Conservation (phyloP, 192 early-diverging fungal genomes). For the Helicostylum pulchrum region DNA sequence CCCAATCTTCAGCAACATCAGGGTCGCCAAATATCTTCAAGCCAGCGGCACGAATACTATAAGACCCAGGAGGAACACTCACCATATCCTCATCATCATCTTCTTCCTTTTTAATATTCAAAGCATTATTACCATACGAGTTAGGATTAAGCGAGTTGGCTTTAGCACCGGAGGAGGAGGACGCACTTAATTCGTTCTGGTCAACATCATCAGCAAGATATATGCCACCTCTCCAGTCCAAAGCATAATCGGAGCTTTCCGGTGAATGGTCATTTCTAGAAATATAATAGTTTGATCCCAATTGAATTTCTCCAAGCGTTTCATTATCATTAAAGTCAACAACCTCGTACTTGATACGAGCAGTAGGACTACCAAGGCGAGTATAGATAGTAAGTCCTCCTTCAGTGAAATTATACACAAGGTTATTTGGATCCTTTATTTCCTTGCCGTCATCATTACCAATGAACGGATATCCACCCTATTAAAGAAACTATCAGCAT, state of each 20-base stretch:
- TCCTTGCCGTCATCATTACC: background rate
- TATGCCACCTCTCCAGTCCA: slow-evolving; percentile 2
- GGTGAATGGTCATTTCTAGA: slow-evolving; percentile 20
- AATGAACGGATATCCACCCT: slow-evolving; percentile 31
- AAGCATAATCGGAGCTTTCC: slow-evolving; percentile 1
- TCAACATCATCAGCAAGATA: background rate
- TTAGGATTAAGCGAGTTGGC: too few species aligned
- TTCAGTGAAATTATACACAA: background rate
- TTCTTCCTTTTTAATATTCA: background rate
- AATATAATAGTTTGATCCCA: slow-evolving; percentile 12
- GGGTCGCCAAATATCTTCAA: slow-evolving; percentile 29
- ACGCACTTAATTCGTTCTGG: too few species aligned
- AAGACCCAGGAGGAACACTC: slow-evolving; percentile 1
- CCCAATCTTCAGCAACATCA: slow-evolving; percentile 10
- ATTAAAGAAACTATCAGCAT: background rate
- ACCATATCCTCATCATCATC: too few species aligned
- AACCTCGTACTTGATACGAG: background rate
- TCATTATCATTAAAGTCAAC: background rate
- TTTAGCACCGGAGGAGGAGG: too few species aligned
- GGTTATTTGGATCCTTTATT: background rate
- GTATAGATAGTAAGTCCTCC: slow-evolving; percentile 2
- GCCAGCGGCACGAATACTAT: slow-evolving; percentile 16
- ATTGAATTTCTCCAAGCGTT: slow-evolving; percentile 15
- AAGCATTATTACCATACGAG: slow-evolving; percentile 8
- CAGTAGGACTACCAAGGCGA: slow-evolving; percentile 18